Evolutionary conservation across 2,329 filamentous ascomycete genomes (phyloP), one percentile per base, ranked within the genome.

Genomic region (Geosmithia putterillii): DNA sequence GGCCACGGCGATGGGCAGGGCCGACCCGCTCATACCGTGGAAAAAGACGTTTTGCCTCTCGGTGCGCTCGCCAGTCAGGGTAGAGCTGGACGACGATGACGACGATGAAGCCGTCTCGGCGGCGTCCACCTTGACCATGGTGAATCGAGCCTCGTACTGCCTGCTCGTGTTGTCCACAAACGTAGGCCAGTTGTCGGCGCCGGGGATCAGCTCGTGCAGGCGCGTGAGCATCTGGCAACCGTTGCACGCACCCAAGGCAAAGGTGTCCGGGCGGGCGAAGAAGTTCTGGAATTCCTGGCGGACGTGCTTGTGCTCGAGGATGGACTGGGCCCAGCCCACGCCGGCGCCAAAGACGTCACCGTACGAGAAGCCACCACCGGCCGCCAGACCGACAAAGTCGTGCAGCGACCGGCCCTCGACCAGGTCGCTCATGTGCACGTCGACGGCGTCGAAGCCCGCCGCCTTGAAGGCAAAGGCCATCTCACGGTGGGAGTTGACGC

Each of bases 351-450:
- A 62, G 15, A 70, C 66, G 53, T 90, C 85, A 52, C 88, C 88
- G 59, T 95, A 96, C 15, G 86, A 94, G 75, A 98, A 96, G 41
- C 92, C 92, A 58, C 92, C 92, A 51, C 89, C 94, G n/a, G 88
- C 88, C 32, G 90, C 92, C 40, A 96, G 73, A 51, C 92, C 92
- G 25, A 81, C 80, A 60, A 95, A 95, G 49, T 81, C 81, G 36
- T 81, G 73, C 8, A 98, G 79, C 0, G 86, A 88, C 48, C 86
- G 79, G 15, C 85, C 83, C 10, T 78, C 79, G 20, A 86, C 79
- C 44, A 96, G 81, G 54, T 96, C 90, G 3, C 84, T 92, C 92
- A 98, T 96, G 71, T 95, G 90, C 1, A 96, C 83, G 57, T 98
- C 90, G 40, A 96, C 77, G 14, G 89, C 79, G 41, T 88, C 82